Conservation (phyloP, 208 protist species). For the Crithidia brevicula region DNA sequence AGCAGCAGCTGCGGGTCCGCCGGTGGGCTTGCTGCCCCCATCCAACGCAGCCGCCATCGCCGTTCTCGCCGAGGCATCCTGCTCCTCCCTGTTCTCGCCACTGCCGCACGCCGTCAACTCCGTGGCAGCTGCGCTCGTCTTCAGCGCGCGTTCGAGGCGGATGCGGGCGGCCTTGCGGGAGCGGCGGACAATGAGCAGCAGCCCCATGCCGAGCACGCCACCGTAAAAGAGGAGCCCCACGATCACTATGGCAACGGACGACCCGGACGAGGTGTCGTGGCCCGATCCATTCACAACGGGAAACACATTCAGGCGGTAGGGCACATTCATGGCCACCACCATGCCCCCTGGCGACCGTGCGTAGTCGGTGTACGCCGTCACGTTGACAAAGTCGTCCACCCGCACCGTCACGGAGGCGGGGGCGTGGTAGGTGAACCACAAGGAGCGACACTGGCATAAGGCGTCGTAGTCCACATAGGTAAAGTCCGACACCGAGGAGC, state of each 20-base stretch:
- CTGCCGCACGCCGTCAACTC: background rate
- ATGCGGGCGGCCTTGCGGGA: slow-evolving; percentile 39
- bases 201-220: slow-evolving; percentile 34
- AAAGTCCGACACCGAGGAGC: slow-evolving; percentile 35
- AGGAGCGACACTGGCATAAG: slow-evolving; percentile 26
- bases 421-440: slow-evolving; percentile 54
- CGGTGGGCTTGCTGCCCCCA: background rate
- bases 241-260: slow-evolving; percentile 31
- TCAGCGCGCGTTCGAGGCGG: slow-evolving; percentile 28
- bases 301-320: slow-evolving; percentile 50
- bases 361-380: slow-evolving; percentile 33
- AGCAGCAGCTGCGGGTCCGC: background rate
- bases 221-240: slow-evolving; percentile 54
- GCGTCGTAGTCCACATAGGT: slow-evolving; percentile 45
- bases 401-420: slow-evolving; percentile 26
- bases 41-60: background rate
- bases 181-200: slow-evolving; percentile 37
- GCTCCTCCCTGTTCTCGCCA: too few species aligned
- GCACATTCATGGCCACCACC: slow-evolving; percentile 24
- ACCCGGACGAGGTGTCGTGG: slow-evolving; percentile 14
- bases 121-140: slow-evolving; percentile 12
- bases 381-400: slow-evolving; percentile 47
- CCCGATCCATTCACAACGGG: slow-evolving; percentile 14
- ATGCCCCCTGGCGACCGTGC: slow-evolving; percentile 4
- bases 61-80: background rate